phyloP scores from a whole-genome alignment of 176 grass and related monocot genomes.

The Canna indica region DNA sequence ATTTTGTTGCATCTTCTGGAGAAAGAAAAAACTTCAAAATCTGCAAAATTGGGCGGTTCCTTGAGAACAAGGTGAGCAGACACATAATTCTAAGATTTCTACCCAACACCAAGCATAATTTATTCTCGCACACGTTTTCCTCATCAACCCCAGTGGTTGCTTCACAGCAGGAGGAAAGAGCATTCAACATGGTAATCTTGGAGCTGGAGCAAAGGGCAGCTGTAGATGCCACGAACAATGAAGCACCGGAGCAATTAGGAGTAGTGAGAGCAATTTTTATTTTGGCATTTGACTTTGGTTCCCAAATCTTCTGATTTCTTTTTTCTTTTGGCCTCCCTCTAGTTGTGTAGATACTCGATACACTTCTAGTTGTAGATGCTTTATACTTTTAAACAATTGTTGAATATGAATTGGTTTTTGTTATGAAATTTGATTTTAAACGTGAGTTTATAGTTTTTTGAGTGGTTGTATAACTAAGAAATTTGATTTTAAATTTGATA shows the following conservation, averaged over 20 bases:
- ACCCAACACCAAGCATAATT: conserved; percentile 12
- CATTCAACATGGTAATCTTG: conserved; percentile 46
- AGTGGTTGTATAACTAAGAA: no score
- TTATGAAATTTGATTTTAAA: no score
- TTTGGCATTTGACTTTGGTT: no score
- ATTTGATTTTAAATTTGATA: no score
- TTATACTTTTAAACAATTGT: no score
- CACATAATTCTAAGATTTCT: neutral
- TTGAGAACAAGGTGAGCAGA: conserved; percentile 54
- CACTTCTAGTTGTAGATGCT: no score
- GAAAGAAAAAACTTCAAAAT: conserved; percentile 64
- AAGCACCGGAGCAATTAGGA: conserved; percentile 44
- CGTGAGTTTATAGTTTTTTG: no score
- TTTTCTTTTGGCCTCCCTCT: no score
- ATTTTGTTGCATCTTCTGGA: conserved; percentile 72
- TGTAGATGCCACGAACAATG: conserved; percentile 34
- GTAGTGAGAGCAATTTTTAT: conserved; percentile 64
- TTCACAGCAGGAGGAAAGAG: conserved; percentile 51
- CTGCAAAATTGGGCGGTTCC: conserved; percentile 47
- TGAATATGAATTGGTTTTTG: no score
- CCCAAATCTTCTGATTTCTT: no score
- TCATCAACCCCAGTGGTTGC: conserved; percentile 44
- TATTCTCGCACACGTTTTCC: neutral
- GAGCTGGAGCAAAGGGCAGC: conserved; percentile 44
- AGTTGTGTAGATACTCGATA: no score